Conservation (phyloP, 2,329 filamentous ascomycete genomes). For the Beauveria medogensis region DNA sequence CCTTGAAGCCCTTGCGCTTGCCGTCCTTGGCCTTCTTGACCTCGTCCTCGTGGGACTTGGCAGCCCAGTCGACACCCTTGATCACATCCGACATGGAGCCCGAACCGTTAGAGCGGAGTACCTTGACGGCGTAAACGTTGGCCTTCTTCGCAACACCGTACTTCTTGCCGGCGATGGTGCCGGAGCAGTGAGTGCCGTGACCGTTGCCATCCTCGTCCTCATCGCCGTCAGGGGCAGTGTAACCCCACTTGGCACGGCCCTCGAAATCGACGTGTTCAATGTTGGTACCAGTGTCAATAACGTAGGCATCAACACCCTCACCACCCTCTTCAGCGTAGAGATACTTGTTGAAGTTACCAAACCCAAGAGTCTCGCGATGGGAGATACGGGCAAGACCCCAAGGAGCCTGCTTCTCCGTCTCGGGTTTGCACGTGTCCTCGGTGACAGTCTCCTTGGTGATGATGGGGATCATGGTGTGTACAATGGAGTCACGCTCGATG, state of each 20-base stretch:
- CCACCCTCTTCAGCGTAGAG: constrained; percentile 82
- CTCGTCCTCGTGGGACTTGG: constrained; percentile 67
- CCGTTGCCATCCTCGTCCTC: constrained; percentile 91
- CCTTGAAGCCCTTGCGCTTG: constrained; percentile 96
- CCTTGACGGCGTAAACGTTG: constrained; percentile 93
- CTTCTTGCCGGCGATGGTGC: constrained; percentile 95
- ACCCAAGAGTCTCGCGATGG: constrained; percentile 78
- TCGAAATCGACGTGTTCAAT: constrained; percentile 92
- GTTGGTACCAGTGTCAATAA: constrained; percentile 98
- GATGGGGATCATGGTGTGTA: constrained; percentile 64
- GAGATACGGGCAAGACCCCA: constrained; percentile 99
- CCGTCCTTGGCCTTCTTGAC: constrained; percentile 73
- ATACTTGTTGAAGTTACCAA: constrained; percentile 97
- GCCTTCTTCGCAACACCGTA: constrained; percentile 99
- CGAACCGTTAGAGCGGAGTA: constrained; percentile 92
- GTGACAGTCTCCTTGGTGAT: constrained; percentile 29
- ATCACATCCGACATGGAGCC: constrained; percentile 98
- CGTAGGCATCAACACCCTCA: constrained; percentile 96
- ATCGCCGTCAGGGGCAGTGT: constrained; percentile 83
- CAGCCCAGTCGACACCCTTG: constrained; percentile 95
- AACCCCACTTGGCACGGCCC: constrained; percentile 90
- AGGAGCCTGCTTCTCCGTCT: constrained; percentile 85
- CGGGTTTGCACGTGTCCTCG: constrained; percentile 39
- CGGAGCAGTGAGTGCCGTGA: constrained; percentile 98
- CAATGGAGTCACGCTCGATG: constrained; percentile 89